These are phyloP conservation scores for Acephala macrosclerotiorum DNA, from an alignment of 2,329 filamentous ascomycete species.

Conservation along the genomic window DNA sequence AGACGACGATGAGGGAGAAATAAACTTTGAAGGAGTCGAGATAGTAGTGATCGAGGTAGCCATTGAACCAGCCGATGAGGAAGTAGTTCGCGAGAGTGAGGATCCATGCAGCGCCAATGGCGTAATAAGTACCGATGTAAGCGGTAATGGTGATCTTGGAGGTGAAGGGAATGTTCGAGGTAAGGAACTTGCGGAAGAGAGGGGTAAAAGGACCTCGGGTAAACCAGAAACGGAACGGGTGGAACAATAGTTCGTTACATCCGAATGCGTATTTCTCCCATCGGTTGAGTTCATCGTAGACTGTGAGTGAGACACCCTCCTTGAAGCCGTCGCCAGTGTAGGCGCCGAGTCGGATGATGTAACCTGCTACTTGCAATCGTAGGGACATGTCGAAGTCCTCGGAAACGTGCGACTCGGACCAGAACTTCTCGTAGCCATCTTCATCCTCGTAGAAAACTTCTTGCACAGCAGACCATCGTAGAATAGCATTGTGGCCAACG, in stretches of 20 bases:
- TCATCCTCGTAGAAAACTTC: constrained; percentile 60
- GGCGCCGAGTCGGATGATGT: constrained; percentile 71
- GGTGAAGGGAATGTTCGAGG: constrained; percentile 66
- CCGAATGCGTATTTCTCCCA: constrained; percentile 80
- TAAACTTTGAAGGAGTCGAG: constrained; percentile 71
- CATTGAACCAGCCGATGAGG: constrained; percentile 74
- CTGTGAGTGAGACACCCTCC: constrained; percentile 75
- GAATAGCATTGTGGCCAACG: constrained; percentile 79
- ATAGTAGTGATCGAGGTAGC: constrained; percentile 71
- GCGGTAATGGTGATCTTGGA: constrained; percentile 77
- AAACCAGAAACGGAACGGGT: constrained; percentile 69
- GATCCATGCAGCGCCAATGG: constrained; percentile 73
- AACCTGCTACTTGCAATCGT: constrained; percentile 72
- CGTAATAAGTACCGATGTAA: constrained; percentile 69
- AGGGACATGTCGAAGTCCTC: constrained; percentile 82
- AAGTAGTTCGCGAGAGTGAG: constrained; percentile 75
- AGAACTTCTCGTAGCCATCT: constrained; percentile 50
- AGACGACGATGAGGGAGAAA: constrained; percentile 69
- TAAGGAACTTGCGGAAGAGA: constrained; percentile 67
- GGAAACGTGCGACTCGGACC: constrained; percentile 61
- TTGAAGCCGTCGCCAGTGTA: constrained; percentile 76
- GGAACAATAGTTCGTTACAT: constrained; percentile 74
- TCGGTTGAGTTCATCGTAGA: constrained; percentile 74
- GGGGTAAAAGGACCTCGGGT: constrained; percentile 69
- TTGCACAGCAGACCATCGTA: constrained; percentile 73